These are phyloP conservation scores for Zostera marina DNA, from an alignment of 116 monocot genomes.

Conservation along the genomic window DNA sequence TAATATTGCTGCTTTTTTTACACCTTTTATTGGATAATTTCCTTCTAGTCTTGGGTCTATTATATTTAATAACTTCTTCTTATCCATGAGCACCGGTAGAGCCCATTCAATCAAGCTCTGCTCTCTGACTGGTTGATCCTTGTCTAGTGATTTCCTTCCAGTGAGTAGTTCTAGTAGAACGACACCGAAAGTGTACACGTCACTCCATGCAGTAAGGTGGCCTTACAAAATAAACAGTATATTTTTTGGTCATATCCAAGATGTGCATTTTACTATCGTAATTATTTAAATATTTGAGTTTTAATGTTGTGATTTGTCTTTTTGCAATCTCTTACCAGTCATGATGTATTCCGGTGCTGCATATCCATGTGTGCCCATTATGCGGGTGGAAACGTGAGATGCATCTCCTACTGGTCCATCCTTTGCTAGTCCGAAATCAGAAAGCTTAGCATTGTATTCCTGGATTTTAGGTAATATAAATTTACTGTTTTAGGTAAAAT, in stretches of 20 bases:
- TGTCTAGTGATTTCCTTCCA: slow-evolving; percentile 55
- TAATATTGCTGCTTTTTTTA: slow-evolving; percentile 42
- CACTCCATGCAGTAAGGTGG: slow-evolving; percentile 59
- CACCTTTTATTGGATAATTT: slow-evolving; percentile 42
- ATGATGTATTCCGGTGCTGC: slow-evolving; percentile 67
- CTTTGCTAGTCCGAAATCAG: slow-evolving; percentile 72
- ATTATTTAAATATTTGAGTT: not conserved
- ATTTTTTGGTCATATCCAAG: not conserved
- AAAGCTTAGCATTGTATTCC: slow-evolving; percentile 70
- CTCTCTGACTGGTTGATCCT: slow-evolving; percentile 37
- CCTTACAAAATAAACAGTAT: slow-evolving; percentile 17
- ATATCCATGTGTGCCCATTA: slow-evolving; percentile 66
- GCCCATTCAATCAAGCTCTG: slow-evolving; percentile 74
- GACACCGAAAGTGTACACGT: slow-evolving; percentile 78
- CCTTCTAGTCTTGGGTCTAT: slow-evolving; percentile 49
- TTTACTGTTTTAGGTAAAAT: not conserved
- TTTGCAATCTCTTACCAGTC: slow-evolving; percentile 22
- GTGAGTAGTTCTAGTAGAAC: slow-evolving; percentile 70
- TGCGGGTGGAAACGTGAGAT: slow-evolving; percentile 58
- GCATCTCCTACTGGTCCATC: slow-evolving; percentile 62
- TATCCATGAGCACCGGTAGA: slow-evolving; percentile 33
- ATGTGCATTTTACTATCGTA: not conserved
- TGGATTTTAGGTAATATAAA: slow-evolving; percentile 6
- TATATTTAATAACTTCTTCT: slow-evolving; percentile 29
- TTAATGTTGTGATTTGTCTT: not conserved